These are phyloP conservation scores for Clarkia xantiana DNA, from an alignment of 345 rosid species.

Conservation along the genomic window DNA sequence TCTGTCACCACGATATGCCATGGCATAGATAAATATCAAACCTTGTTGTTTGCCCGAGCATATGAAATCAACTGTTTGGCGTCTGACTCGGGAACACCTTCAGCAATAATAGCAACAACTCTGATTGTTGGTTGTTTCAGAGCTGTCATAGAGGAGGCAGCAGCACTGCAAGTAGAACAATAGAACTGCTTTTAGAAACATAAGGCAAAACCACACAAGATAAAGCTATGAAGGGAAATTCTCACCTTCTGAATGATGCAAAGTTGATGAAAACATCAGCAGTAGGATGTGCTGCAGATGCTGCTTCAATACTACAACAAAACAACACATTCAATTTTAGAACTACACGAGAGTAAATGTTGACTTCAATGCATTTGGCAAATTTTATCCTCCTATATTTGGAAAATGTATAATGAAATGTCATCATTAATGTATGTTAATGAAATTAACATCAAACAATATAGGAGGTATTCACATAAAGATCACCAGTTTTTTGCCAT, in stretches of 20 bases:
- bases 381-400: no score
- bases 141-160: conserved; percentile 95
- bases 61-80: conserved; percentile 80
- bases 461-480: no score
- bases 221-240: not conserved
- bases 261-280: conserved; percentile 96
- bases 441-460: no score
- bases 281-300: conserved; percentile 82
- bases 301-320: conserved; percentile 77
- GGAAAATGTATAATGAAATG: no score
- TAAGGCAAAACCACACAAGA: conserved; percentile 5
- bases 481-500: no score
- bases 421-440: no score
- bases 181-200: conserved; percentile 1
- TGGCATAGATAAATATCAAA: conserved; percentile 4
- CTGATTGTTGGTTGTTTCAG: conserved; percentile 88
- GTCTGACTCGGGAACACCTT: conserved; percentile 97
- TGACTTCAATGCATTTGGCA: no score
- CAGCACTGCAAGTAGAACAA: conserved; percentile 45
- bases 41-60: conserved; percentile 96
- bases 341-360: not conserved
- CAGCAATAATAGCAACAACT: conserved; percentile 92
- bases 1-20: no score
- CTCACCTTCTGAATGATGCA: conserved; percentile 81
- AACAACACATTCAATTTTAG: not conserved